Base-by-base conservation (phyloP, 164 flowering plant genomes). In the Aristolochia californica region DNA sequence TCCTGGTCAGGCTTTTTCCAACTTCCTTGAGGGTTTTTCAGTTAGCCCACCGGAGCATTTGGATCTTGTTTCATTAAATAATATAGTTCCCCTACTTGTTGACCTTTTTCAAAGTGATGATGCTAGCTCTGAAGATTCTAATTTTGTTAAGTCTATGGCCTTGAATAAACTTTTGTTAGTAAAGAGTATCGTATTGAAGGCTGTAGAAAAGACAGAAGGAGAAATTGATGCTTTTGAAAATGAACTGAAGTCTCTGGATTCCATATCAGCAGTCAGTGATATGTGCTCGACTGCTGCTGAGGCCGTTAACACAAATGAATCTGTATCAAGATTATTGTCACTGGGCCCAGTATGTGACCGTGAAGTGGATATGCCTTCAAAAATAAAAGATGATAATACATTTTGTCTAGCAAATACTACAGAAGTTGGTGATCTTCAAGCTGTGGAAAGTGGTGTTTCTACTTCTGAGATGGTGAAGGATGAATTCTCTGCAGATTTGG, bases 221-320 rank as follows among this genome's bases (percentile, higher is more conserved):
- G 91, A 90, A 60, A 83, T 94, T 70, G 99, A 94, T 75, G 59
- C 62, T 20, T 83, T 80, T 48, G 99, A 94, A 73, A 83, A 60
- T 70, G 94, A 93, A 55, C 74, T 81, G 17, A 87, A 84, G 74
- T 75, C 65, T 21, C 58, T 80, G 68, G 77, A 70, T 26, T 55
- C 75, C 64, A 75, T 64, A 45, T 9, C 69, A 53, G 76, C 68
- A 49, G 30, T 47, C 24, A 18, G 43, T 53, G 24, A 20, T 49
- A 64, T 68, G 55, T 48, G 55, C 64, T 65, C 71, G 22, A 65
- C 66, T 25, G 55, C 73, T 30, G 67, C 80, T 27, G 62, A 75
- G 23, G 71, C 74, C 13, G 45, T 2, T 34, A 34, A 34, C 4
- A 34, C 40, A 34, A 34, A 34, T 34, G 40, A 34, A 34, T 34